Conservation (phyloP, 495 filamentous ascomycete species). For the Tuber microsphaerosporum region DNA sequence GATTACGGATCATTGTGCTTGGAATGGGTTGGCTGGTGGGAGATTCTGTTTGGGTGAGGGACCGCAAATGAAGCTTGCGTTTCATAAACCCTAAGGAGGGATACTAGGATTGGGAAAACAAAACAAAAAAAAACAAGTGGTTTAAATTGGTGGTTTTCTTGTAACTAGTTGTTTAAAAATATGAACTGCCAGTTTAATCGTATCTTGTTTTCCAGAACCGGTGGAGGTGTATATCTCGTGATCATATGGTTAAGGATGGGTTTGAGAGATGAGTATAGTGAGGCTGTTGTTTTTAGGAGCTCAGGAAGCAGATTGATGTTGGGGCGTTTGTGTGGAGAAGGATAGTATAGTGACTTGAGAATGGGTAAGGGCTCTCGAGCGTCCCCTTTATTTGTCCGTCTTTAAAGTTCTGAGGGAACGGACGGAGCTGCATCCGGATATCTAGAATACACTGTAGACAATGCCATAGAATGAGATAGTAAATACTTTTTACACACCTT, state of each 20-base stretch:
- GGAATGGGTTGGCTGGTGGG: neutral
- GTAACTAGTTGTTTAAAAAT: neutral
- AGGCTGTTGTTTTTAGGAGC: neutral
- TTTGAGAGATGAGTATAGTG: neutral
- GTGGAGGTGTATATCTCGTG: too few relatives aligned
- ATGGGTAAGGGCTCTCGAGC: neutral
- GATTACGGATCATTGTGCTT: neutral
- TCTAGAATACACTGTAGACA: neutral
- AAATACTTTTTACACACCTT: neutral
- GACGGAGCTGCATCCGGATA: neutral
- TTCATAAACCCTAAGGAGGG: neutral
- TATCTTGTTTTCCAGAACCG: too few relatives aligned
- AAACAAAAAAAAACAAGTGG: too few relatives aligned
- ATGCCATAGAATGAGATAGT: neutral
- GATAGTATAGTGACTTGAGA: too few relatives aligned
- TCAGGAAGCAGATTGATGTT: neutral
- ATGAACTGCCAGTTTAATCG: neutral
- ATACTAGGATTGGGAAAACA: too few relatives aligned
- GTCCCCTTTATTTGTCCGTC: neutral
- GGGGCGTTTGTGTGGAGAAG: neutral
- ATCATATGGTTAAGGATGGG: too few relatives aligned
- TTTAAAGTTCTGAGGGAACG: neutral
- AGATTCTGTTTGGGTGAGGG: neutral
- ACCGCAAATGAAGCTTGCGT: accelerated
- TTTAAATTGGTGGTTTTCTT: neutral